A percentile compares a stretch with the other conserved stretches of the same genome.
Evolutionary conservation across 2,329 filamentous ascomycete species (phyloP).

Genomic region (Cryphonectria radicalis): DNA sequence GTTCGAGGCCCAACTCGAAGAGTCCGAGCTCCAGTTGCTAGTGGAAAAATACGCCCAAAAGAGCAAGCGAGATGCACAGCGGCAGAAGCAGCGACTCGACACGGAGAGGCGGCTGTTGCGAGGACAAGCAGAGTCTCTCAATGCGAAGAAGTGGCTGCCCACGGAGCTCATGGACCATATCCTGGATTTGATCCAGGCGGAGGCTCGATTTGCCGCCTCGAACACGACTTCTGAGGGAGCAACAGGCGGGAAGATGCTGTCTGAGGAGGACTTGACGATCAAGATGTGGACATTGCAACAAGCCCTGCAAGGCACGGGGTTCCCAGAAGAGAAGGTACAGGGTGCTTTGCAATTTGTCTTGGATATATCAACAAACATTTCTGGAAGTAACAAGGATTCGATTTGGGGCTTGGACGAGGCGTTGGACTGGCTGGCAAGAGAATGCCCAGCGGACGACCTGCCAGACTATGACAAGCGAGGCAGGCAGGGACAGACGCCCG

Average conservation of each 20-base stretch:
- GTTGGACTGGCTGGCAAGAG: constrained; percentile 86
- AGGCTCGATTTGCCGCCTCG: constrained; percentile 62
- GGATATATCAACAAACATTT: constrained; percentile 67
- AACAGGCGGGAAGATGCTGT: constrained; percentile 55
- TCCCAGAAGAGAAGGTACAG: constrained; percentile 66
- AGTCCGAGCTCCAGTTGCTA: constrained; percentile 84
- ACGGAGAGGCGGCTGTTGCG: constrained; percentile 85
- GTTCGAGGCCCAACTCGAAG: constrained; percentile 85
- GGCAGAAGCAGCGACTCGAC: constrained; percentile 77
- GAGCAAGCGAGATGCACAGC: constrained; percentile 75
- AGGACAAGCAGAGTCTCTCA: constrained; percentile 74
- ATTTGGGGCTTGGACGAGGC: constrained; percentile 88
- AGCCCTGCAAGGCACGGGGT: constrained; percentile 70
- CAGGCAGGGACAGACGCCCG: constrained; percentile 44
- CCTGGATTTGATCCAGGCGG: constrained; percentile 71
- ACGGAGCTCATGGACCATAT: constrained; percentile 78
- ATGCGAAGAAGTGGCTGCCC: constrained; percentile 78
- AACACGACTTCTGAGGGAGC: constrained; percentile 51
- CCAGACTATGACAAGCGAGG: constrained; percentile 68
- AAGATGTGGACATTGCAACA: constrained; percentile 85
- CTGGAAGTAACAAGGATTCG: constrained; percentile 61
- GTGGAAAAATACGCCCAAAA: constrained; percentile 84
- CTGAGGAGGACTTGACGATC: constrained; percentile 78
- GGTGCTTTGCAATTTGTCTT: constrained; percentile 69
- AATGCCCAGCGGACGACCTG: constrained; percentile 70